Evolutionary conservation across 306 rosid genomes (phyloP).

Genomic region (Lathyrus oleraceus): DNA sequence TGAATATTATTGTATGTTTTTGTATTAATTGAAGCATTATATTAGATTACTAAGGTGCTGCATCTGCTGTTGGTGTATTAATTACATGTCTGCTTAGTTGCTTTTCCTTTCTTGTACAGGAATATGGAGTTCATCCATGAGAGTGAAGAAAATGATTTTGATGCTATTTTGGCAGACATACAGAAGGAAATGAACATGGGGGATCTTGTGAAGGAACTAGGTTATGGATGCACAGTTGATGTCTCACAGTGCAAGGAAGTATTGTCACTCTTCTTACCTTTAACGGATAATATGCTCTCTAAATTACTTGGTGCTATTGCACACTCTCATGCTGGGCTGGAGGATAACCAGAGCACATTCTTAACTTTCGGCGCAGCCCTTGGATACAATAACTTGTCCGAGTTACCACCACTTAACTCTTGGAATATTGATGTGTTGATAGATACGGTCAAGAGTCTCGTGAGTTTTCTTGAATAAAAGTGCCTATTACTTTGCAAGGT

Average conservation of each 20-base stretch:
- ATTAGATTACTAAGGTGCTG: conserved; percentile 17
- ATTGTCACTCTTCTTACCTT: conserved; percentile 84
- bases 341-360: conserved; percentile 74
- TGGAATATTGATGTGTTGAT: conserved; percentile 96
- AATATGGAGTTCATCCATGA: conserved; percentile 66
- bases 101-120: conserved; percentile 46
- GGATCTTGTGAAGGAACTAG: conserved; percentile 93
- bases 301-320: conserved; percentile 87
- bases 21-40: conserved; percentile 25
- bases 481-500: not conserved
- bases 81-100: conserved; percentile 28
- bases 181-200: conserved; percentile 97
- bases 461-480: conserved; percentile 40
- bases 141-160: conserved; percentile 74
- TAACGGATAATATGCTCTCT: conserved; percentile 70
- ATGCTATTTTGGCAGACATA: conserved; percentile 93
- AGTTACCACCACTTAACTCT: conserved; percentile 66
- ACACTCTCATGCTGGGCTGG: conserved; percentile 73
- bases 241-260: conserved; percentile 83
- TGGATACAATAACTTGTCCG: conserved; percentile 63
- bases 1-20: conserved; percentile 9
- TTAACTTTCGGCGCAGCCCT: conserved; percentile 71
- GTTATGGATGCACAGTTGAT: conserved; percentile 93
- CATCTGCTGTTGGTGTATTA: conserved; percentile 12
- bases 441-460: conserved; percentile 79